Conservation (phyloP, 345 rosid species). For the Abelmoschus esculentus region DNA sequence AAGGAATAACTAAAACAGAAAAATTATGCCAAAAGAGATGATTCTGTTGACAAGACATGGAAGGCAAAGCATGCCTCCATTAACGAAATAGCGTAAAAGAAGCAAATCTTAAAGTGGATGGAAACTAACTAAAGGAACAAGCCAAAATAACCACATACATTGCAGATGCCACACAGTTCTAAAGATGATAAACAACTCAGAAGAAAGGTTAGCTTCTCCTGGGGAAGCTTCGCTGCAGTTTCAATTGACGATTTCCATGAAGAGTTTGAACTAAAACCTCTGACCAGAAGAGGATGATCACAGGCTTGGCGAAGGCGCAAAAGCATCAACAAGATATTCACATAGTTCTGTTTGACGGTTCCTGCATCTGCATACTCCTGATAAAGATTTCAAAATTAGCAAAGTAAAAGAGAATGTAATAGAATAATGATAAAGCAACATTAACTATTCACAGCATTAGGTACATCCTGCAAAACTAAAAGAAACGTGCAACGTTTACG, state of each 20-base stretch:
- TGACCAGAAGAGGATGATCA: slow-evolving; percentile 95
- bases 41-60: background rate
- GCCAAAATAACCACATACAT: slow-evolving; percentile 41
- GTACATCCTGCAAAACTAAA: background rate
- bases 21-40: background rate
- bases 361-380: slow-evolving; percentile 99
- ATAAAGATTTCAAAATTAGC: slow-evolving; percentile 9
- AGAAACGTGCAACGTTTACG: background rate
- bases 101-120: background rate
- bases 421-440: background rate
- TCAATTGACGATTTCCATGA: slow-evolving; percentile 50
- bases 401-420: background rate
- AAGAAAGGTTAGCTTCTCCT: slow-evolving; percentile 34
- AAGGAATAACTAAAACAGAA: background rate
- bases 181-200: slow-evolving; percentile 58
- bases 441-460: background rate
- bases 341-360: slow-evolving; percentile 91
- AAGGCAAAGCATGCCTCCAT: background rate
- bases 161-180: slow-evolving; percentile 87
- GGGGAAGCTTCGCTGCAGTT: slow-evolving; percentile 51
- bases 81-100: background rate
- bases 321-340: slow-evolving; percentile 92
- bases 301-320: slow-evolving; percentile 98
- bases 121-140: slow-evolving; percentile 3
- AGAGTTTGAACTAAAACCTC: slow-evolving; percentile 52